These are phyloP conservation scores for Populus simonii DNA, from an alignment of 345 rosid species.

Conservation along the genomic window DNA sequence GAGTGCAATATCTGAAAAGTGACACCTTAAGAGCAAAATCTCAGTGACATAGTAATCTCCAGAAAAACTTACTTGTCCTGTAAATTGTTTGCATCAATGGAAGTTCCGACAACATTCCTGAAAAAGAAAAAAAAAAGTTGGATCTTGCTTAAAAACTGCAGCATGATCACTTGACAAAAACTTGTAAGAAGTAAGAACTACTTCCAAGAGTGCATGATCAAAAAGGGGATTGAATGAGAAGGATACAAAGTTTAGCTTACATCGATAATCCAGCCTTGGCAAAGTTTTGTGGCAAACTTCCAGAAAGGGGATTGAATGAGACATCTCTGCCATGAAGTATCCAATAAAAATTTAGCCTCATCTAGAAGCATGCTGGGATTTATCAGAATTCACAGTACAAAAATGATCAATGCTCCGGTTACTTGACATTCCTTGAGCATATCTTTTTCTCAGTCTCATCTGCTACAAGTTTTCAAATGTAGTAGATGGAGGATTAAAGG, in stretches of 20 bases:
- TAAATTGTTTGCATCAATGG: conserved; percentile 32
- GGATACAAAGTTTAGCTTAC: conserved; percentile 29
- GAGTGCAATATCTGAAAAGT: background rate
- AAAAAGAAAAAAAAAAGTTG: conserved; percentile 16
- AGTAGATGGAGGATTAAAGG: background rate
- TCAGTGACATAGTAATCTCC: background rate
- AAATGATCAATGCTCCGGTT: background rate
- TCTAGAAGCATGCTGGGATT: background rate
- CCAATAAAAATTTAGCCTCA: background rate
- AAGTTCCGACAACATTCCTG: conserved; percentile 53
- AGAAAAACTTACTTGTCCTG: conserved; percentile 29
- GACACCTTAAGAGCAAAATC: background rate
- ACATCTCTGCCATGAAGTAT: conserved; percentile 41
- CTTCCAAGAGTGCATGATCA: background rate
- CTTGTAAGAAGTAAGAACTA: background rate
- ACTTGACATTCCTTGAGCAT: background rate
- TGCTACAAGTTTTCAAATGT: background rate
- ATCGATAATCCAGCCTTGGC: conserved; percentile 34
- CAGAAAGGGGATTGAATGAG: conserved; percentile 54
- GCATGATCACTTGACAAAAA: background rate
- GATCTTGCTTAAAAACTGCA: conserved; percentile 3
- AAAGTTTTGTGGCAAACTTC: conserved; percentile 36
- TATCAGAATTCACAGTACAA: background rate
- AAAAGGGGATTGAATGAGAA: background rate
- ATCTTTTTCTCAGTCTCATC: background rate